These are phyloP conservation scores for Talaromyces ruber DNA, from an alignment of 495 filamentous ascomycete species.

Conservation along the genomic window DNA sequence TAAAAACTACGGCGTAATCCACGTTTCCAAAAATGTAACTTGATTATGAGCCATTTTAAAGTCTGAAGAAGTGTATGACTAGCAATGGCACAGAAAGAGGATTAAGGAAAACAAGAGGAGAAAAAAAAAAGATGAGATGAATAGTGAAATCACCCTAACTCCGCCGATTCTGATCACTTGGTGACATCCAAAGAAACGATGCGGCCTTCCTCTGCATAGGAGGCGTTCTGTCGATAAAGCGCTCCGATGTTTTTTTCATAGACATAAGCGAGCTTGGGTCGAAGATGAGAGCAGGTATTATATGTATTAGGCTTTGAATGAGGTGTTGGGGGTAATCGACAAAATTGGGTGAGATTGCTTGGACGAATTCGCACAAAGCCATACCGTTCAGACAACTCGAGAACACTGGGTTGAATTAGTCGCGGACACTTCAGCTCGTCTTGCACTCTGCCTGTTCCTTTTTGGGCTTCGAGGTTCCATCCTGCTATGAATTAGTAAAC, in stretches of 20 bases:
- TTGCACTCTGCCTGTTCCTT: conserved; percentile 99
- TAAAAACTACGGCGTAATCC: not conserved
- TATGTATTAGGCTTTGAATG: conserved; percentile 5
- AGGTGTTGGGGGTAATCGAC: not conserved
- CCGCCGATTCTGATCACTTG: conserved; percentile 2
- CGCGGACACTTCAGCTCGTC: conserved; percentile 63
- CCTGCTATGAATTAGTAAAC: conserved; percentile 47
- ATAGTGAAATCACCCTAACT: conserved; percentile 2
- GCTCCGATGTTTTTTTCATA: conserved; percentile 1
- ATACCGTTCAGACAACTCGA: not conserved
- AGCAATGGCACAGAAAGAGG: not conserved
- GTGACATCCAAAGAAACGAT: not conserved
- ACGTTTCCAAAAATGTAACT: not conserved
- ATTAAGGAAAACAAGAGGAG: not conserved
- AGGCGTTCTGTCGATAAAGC: not conserved
- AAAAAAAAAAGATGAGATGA: not conserved
- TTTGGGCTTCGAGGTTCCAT: conserved; percentile 93
- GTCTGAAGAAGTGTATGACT: not conserved
- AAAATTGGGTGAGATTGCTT: not conserved
- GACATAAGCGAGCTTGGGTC: not conserved
- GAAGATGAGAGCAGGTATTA: conserved; percentile 4
- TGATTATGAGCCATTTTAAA: conserved; percentile 1
- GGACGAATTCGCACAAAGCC: not conserved
- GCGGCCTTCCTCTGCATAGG: not conserved
- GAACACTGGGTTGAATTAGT: not conserved